Conservation (phyloP, 1,284 basidiomycete species). For the Austroboletus rostrupii region DNA sequence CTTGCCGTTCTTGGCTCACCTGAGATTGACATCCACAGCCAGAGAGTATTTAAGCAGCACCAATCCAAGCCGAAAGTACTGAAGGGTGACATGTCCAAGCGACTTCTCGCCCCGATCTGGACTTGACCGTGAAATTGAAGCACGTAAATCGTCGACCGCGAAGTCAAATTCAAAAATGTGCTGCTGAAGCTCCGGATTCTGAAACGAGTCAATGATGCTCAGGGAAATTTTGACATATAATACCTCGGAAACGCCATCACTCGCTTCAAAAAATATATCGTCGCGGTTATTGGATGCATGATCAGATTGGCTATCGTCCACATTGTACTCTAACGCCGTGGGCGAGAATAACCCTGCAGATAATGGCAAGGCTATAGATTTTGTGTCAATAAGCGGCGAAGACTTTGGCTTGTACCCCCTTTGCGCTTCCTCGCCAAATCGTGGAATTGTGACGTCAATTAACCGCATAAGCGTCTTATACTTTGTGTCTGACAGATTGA, state of each 20-base stretch:
- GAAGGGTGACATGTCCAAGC: constrained; percentile 79
- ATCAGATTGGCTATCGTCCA: constrained; percentile 57
- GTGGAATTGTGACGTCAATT: constrained; percentile 88
- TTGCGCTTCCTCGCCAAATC: constrained; percentile 60
- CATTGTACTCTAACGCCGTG: constrained; percentile 58
- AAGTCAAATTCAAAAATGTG: constrained; percentile 89
- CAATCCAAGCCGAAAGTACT: constrained; percentile 77
- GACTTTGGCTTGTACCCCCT: constrained; percentile 24
- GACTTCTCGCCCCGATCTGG: constrained; percentile 61
- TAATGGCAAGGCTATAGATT: constrained; percentile 45
- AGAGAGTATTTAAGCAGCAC: constrained; percentile 82
- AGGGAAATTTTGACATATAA: constrained; percentile 19
- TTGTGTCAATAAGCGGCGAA: constrained; percentile 22
- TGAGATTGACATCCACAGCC: constrained; percentile 82
- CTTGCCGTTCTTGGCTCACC: constrained; percentile 38
- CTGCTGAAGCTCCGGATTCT: constrained; percentile 69
- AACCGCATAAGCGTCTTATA: constrained; percentile 94
- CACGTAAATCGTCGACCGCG: constrained; percentile 84
- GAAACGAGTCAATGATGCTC: constrained; percentile 14
- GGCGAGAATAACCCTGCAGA: constrained; percentile 53
- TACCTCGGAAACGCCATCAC: constrained; percentile 62
- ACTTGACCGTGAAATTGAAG: constrained; percentile 73
- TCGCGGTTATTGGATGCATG: constrained; percentile 39
- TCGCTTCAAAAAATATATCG: constrained; percentile 75
- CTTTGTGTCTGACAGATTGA: constrained; percentile 95